These are phyloP conservation scores for Alternaria sp. DNA, from an alignment of 2,329 filamentous ascomycete species.

Conservation along the genomic window DNA sequence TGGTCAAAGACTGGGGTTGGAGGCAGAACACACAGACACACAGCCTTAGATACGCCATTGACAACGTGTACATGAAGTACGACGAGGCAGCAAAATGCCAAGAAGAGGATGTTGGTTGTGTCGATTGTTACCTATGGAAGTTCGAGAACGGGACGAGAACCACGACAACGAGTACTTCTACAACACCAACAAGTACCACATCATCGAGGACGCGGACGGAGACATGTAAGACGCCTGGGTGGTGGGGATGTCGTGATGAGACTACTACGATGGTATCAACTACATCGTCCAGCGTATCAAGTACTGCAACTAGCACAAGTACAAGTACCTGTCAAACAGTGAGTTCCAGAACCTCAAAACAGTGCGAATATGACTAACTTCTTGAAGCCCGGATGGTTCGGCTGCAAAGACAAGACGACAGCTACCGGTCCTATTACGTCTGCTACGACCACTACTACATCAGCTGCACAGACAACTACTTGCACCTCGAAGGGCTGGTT, in stretches of 20 bases:
- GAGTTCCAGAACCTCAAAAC: constrained; percentile 4
- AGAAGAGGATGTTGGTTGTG: constrained; percentile 43
- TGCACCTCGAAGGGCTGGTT: constrained; percentile 47
- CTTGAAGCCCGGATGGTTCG: constrained; percentile 44
- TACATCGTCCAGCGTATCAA: constrained; percentile 28
- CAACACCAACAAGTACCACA: constrained; percentile 31
- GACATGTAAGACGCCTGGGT: constrained; percentile 47
- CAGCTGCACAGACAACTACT: constrained; percentile 31
- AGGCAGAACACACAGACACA: constrained; percentile 42
- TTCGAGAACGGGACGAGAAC: constrained; percentile 45
- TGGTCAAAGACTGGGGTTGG: constrained; percentile 48
- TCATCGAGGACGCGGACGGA: constrained; percentile 39
- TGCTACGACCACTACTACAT: constrained; percentile 27
- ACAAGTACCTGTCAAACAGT: constrained; percentile 45
- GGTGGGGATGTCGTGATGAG: constrained; percentile 47
- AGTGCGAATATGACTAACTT: constrained; percentile 8
- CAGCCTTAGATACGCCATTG: constrained; percentile 42
- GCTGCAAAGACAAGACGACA: constrained; percentile 44
- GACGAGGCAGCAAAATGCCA: constrained; percentile 41
- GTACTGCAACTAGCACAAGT: constrained; percentile 32
- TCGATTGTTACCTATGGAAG: constrained; percentile 47
- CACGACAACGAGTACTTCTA: constrained; percentile 30
- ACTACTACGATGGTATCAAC: constrained; percentile 35
- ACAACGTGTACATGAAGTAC: constrained; percentile 45
- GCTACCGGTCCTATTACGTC: constrained; percentile 16